A percentile compares a stretch with the other conserved stretches of the same genome.
These are phyloP conservation scores for Sporormia fimetaria DNA, from an alignment of 495 filamentous ascomycete genomes.

Conservation along the genomic window DNA sequence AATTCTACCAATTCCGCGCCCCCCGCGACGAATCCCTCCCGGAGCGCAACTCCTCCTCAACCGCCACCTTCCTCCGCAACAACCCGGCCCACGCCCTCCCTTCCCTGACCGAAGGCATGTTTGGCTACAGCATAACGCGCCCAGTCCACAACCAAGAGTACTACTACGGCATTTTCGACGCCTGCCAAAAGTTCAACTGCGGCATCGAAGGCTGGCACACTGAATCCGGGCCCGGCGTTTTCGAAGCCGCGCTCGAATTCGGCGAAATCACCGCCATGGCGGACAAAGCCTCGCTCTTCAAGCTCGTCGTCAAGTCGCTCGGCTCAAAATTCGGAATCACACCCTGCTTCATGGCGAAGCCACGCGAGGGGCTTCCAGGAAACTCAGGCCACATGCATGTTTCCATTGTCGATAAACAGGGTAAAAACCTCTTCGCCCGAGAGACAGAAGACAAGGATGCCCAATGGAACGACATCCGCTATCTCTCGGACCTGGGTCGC, in stretches of 20 bases:
- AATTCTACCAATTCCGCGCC: slow-evolving; percentile 87
- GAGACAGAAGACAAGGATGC: slow-evolving; percentile 56
- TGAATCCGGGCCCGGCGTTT: slow-evolving; percentile 90
- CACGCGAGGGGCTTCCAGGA: slow-evolving; percentile 74
- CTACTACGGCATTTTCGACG: slow-evolving; percentile 81
- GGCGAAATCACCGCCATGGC: slow-evolving; percentile 78
- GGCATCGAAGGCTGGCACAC: slow-evolving; percentile 95
- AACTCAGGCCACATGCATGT: slow-evolving; percentile 95
- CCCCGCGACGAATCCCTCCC: slow-evolving; percentile 39
- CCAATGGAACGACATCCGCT: slow-evolving; percentile 57
- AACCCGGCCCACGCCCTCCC: slow-evolving; percentile 64
- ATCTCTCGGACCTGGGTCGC: slow-evolving; percentile 79
- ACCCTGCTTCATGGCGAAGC: slow-evolving; percentile 99
- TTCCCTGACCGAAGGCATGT: slow-evolving; percentile 88
- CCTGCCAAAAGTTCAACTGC: slow-evolving; percentile 70
- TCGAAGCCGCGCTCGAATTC: slow-evolving; percentile 86
- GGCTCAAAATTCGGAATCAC: slow-evolving; percentile 81
- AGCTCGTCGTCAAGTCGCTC: slow-evolving; percentile 77
- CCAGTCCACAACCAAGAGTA: slow-evolving; percentile 89
- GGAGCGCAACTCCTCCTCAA: slow-evolving; percentile 55
- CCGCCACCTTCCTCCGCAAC: slow-evolving; percentile 58
- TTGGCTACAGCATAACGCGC: slow-evolving; percentile 89
- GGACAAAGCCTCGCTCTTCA: slow-evolving; percentile 83
- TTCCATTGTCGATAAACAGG: slow-evolving; percentile 55
- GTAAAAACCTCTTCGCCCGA: slow-evolving; percentile 72